Base-by-base conservation (phyloP, 441 rosid genomes). In the Adansonia madagascariensis region DNA sequence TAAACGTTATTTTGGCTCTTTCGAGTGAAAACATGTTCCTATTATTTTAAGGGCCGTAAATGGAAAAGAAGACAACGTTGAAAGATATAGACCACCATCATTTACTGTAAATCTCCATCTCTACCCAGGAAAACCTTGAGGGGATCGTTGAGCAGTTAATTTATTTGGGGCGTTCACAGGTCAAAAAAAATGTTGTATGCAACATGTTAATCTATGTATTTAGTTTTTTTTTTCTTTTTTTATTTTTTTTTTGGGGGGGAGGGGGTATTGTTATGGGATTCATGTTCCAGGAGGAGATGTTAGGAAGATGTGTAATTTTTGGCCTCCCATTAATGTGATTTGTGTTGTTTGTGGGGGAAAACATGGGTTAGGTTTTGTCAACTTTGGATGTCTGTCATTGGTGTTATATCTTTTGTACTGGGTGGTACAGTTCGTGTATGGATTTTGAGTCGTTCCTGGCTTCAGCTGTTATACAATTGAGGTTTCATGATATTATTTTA, bases 141-240 rank as follows among this genome's bases (percentile, higher is more conserved):
- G 81, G 75, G 67, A 60, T 76, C 8, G 64, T 49, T 49, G 73
- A 56, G 66, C 66, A 62, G 73, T 73, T 31, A 71, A 47, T 65
- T 66, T 63, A 20, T 63, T 63, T 43, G 62, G 65, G 62, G 80
- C 15, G 27, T 70, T 71, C 75, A 11, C 12, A 64, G 80, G 76
- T 71, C 12, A 18, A 31, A 10, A 71, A 59, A 76, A 27, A 74
- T 81, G 75, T n/a, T 80, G 80, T 57, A 82, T 69, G 82, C 74
- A 64, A 43, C 84, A 76, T 78, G 79, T 72, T 82, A 76, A 81
- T 76, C 49, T 85, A 79, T 83, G 89, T 85, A 84, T 77, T 76
- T 73, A 88, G 83, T 76, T n/a, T 62, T 59, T 41, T 56, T 24
- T 52, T 1, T n/a, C 31, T 52, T 70, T 22, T 12, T 49, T 0